Percentiles rank a stretch among this genome's conserved stretches.
phyloP scores from a whole-genome alignment of 768 basidiomycete genomes.

The Naganishia vishniacii region DNA sequence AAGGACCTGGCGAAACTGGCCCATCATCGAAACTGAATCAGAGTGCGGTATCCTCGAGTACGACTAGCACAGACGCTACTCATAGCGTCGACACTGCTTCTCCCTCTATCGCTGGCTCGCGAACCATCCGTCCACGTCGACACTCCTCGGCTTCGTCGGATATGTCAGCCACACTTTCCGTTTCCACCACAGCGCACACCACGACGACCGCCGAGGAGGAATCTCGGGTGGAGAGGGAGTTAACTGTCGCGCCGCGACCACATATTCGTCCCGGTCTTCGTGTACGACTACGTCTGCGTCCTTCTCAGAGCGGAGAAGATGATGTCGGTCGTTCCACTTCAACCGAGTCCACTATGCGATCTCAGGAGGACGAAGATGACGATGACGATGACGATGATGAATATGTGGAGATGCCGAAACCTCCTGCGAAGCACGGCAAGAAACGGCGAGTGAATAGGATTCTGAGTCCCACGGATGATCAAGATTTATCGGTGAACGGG shows the following conservation, averaged over 20 bases:
- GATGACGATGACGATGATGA: slow-evolving; percentile 9
- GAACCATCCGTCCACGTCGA: background rate
- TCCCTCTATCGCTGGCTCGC: background rate
- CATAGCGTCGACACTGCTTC: slow-evolving; percentile 10
- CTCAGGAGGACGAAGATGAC: background rate
- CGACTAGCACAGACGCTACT: slow-evolving; percentile 1
- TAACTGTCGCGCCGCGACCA: background rate
- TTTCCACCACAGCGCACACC: slow-evolving; percentile 9
- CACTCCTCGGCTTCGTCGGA: background rate
- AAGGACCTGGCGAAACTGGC: background rate
- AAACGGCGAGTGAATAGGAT: background rate
- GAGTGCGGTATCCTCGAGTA: background rate
- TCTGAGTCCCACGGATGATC: background rate
- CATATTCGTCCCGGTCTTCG: background rate
- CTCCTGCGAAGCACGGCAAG: background rate
- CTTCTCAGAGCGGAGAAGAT: background rate
- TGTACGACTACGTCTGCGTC: slow-evolving; percentile 11
- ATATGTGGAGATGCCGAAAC: background rate
- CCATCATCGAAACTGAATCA: background rate
- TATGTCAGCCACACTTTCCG: background rate
- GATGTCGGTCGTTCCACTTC: background rate
- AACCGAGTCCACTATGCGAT: background rate
- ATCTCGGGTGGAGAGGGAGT: slow-evolving; percentile 13
- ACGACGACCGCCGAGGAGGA: slow-evolving; percentile 17
- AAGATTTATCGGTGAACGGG: background rate